Evolutionary conservation across 2,329 filamentous ascomycete species (phyloP).

Genomic region (Exserohilum rostratum): DNA sequence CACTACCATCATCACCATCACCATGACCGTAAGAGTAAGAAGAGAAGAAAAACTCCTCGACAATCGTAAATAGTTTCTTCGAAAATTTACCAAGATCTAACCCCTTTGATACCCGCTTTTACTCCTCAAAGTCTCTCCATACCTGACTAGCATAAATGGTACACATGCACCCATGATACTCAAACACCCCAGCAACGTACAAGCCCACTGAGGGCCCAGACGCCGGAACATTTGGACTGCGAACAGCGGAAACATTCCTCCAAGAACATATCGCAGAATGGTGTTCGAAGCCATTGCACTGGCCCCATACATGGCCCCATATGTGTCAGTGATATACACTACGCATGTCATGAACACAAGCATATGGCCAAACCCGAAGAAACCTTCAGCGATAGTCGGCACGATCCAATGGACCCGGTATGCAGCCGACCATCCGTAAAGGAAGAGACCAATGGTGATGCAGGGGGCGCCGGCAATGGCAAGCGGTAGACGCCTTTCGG

Average conservation of each 20-base stretch:
- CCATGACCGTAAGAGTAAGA: no score
- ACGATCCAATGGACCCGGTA: conserved; percentile 48
- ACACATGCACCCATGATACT: conserved; percentile 12
- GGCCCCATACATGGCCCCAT: conserved; percentile 61
- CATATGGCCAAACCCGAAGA: conserved; percentile 11
- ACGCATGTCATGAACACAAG: conserved; percentile 14
- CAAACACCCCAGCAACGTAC: conserved; percentile 15
- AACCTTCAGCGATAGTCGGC: conserved; percentile 39
- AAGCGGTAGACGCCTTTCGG: conserved; percentile 44
- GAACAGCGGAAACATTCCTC: conserved; percentile 66
- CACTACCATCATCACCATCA: no score
- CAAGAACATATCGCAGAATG: conserved; percentile 62
- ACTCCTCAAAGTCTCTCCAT: conserved; percentile 17
- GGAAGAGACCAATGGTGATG: conserved; percentile 44
- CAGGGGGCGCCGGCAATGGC: conserved; percentile 46
- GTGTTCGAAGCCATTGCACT: conserved; percentile 66
- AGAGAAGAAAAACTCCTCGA: no score
- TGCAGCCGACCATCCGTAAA: conserved; percentile 50
- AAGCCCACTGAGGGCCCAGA: conserved; percentile 16
- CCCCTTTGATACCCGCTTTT: conserved; percentile 18
- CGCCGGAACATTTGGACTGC: conserved; percentile 55
- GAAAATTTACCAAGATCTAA: no score
- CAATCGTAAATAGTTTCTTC: no score
- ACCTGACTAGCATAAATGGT: conserved; percentile 22
- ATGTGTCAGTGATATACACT: conserved; percentile 38